Evolutionary conservation across 768 basidiomycete species (phyloP).

Genomic region (Pleurotus ostreatus): DNA sequence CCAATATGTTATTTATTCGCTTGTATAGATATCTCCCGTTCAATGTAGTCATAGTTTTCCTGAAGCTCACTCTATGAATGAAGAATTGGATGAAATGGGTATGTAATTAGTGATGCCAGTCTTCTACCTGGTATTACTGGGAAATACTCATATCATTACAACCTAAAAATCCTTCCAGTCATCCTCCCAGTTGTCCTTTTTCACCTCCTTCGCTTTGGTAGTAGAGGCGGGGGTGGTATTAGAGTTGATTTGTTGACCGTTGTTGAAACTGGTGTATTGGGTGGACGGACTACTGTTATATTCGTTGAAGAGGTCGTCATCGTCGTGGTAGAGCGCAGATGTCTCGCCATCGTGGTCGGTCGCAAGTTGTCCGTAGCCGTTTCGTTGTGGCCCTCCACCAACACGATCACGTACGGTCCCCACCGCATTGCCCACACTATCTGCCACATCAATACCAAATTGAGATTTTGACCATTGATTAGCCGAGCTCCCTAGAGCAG

Average conservation of each 20-base stretch:
- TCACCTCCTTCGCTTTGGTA: conserved; percentile 20
- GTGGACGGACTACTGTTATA: conserved; percentile 28
- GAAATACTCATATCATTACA: conserved; percentile 10
- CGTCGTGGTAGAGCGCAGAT: conserved; percentile 60
- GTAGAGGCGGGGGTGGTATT: conserved; percentile 22
- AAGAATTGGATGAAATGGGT: neutral
- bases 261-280: conserved; percentile 13
- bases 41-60: neutral
- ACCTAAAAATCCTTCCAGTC: conserved; percentile 80
- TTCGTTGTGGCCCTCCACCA: conserved; percentile 48
- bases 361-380: conserved; percentile 47
- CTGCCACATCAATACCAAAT: conserved; percentile 84
- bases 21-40: neutral
- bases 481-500: conserved; percentile 54
- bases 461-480: conserved; percentile 76
- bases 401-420: conserved; percentile 57
- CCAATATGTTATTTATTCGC: neutral
- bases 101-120: neutral
- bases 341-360: conserved; percentile 48
- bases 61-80: neutral
- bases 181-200: conserved; percentile 66
- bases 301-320: conserved; percentile 62
- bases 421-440: conserved; percentile 67
- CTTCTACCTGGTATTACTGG: too few species aligned
- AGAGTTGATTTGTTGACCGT: conserved; percentile 10